phyloP scores from a whole-genome alignment of 177 flowering plant genomes.

The Vitis hybrid region DNA sequence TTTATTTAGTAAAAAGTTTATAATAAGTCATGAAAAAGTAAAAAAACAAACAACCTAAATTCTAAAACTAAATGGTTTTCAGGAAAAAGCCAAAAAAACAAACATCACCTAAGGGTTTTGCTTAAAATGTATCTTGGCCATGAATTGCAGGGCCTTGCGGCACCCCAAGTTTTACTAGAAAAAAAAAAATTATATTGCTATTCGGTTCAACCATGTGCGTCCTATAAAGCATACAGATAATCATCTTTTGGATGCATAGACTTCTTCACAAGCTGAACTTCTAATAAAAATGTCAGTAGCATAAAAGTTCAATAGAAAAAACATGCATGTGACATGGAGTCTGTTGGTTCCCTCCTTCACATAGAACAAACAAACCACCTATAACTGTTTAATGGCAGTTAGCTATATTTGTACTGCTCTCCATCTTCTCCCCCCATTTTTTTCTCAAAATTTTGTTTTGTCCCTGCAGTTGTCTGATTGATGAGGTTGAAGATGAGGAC shows the following conservation, averaged over 20 bases:
- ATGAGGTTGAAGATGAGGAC: constrained; percentile 2
- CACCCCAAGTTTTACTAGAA: too few species aligned
- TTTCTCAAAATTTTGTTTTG: neutral
- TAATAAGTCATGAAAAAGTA: too few species aligned
- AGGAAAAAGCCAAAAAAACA: too few species aligned
- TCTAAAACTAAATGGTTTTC: too few species aligned
- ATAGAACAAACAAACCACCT: neutral
- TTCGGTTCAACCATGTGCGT: neutral
- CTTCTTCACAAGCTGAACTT: neutral
- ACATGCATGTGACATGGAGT: neutral
- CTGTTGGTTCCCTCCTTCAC: neutral
- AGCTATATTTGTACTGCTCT: neutral
- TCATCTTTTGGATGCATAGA: neutral
- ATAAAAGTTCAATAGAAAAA: neutral
- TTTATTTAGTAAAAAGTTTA: too few species aligned
- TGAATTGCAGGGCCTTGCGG: too few species aligned
- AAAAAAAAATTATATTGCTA: neutral
- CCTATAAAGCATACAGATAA: neutral
- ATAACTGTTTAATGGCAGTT: neutral
- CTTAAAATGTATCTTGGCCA: too few species aligned
- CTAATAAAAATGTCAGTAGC: neutral
- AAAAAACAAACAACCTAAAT: too few species aligned
- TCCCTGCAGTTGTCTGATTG: neutral
- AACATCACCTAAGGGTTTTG: too few species aligned
- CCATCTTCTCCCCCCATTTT: neutral